phyloP scores from a whole-genome alignment of 495 filamentous ascomycete species.

The Usnea hakonensis region DNA sequence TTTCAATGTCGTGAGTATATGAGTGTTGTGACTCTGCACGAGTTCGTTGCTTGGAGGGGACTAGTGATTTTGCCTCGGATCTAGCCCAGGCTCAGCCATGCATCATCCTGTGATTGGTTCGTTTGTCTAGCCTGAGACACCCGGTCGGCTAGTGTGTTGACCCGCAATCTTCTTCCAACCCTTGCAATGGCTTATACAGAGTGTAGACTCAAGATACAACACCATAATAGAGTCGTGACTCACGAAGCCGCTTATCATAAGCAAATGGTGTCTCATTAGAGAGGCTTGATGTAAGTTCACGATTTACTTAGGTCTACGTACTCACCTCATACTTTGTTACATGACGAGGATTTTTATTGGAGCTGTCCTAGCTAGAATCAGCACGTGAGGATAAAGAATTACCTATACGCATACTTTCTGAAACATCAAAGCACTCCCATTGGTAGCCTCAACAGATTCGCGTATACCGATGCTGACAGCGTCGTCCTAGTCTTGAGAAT shows the following conservation, averaged over 20 bases:
- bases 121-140: not conserved
- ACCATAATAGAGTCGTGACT: not conserved
- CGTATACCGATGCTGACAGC: slow-evolving; percentile 13
- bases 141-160: not conserved
- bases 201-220: not conserved
- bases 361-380: slow-evolving; percentile 76
- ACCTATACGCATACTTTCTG: slow-evolving; percentile 34
- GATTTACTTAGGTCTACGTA: not conserved
- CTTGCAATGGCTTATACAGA: not conserved
- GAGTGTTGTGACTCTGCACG: slow-evolving; percentile 1
- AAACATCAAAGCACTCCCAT: slow-evolving; percentile 3
- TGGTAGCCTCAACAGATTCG: not conserved
- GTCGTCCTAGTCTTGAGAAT: slow-evolving; percentile 4
- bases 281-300: not conserved
- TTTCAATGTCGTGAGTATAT: not conserved
- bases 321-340: not conserved
- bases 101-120: not conserved
- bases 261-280: not conserved
- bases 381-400: slow-evolving; percentile 45
- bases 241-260: not conserved
- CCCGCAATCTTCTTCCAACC: not conserved
- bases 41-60: not conserved
- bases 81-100: not conserved
- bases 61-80: not conserved
- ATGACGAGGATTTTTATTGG: slow-evolving; percentile 81